Percentiles rank a stretch among this genome's conserved stretches.
These are phyloP conservation scores for Casaregolazyma suthepensis DNA, from an alignment of 1,139 yeast genomes.

Conservation along the genomic window DNA sequence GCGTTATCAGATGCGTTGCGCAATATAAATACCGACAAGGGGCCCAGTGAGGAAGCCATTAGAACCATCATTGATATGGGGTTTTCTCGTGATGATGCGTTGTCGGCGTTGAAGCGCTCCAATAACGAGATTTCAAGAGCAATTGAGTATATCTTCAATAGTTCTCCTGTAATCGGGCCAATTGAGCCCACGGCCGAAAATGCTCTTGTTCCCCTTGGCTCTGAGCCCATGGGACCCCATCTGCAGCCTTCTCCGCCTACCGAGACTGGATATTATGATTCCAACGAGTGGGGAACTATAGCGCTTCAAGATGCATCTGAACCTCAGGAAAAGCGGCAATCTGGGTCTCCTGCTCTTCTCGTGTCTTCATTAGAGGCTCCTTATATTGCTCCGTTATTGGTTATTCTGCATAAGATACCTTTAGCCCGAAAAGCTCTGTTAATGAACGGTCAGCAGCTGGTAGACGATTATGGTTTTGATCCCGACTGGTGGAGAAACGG, in stretches of 20 bases:
- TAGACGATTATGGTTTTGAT: slow-evolving; percentile 36
- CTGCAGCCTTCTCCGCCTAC: not conserved
- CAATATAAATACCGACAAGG: not conserved
- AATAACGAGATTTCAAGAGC: slow-evolving; percentile 51
- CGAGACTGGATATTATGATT: slow-evolving; percentile 20
- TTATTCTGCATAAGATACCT: slow-evolving; percentile 41
- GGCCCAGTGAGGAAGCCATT: slow-evolving; percentile 19
- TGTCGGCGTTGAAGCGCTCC: slow-evolving; percentile 31
- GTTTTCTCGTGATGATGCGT: slow-evolving; percentile 39
- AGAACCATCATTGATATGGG: slow-evolving; percentile 57
- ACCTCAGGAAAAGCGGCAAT: slow-evolving; percentile 8
- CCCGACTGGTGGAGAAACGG: slow-evolving; percentile 43
- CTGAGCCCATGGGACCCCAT: not conserved
- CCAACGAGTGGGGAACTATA: slow-evolving; percentile 23
- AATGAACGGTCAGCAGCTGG: slow-evolving; percentile 28
- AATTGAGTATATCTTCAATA: slow-evolving; percentile 45
- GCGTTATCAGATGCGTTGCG: slow-evolving; percentile 4
- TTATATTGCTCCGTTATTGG: slow-evolving; percentile 39
- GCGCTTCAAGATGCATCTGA: slow-evolving; percentile 5
- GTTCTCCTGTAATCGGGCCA: slow-evolving; percentile 11
- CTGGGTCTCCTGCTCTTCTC: slow-evolving; percentile 31
- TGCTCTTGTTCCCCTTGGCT: not conserved
- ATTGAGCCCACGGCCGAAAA: not conserved
- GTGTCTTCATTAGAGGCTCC: slow-evolving; percentile 34
- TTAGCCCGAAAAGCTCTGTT: slow-evolving; percentile 34